Percentiles rank a stretch among this genome's conserved stretches.
Evolutionary conservation across 345 rosid genomes (phyloP).

Genomic region (Geranium brycei): DNA sequence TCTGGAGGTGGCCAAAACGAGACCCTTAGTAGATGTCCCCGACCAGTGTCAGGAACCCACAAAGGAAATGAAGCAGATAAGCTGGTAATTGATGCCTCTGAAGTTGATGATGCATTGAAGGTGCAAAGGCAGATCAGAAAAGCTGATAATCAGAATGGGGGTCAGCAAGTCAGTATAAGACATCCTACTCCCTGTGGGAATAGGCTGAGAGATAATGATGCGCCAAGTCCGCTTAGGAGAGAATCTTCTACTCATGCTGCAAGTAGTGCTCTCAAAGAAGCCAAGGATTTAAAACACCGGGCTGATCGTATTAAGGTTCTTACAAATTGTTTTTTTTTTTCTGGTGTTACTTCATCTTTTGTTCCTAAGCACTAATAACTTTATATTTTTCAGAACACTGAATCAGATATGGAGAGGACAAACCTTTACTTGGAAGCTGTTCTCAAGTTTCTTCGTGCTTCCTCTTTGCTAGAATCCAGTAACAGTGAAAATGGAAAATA

Average conservation of each 20-base stretch:
- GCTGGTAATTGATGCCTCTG: conserved; percentile 19
- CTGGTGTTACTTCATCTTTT: neutral
- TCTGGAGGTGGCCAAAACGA: conserved; percentile 29
- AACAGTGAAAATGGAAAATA: conserved; percentile 26
- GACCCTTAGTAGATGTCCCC: conserved; percentile 15
- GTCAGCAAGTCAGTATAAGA: conserved; percentile 10
- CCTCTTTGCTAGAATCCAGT: conserved; percentile 48
- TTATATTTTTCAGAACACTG: conserved; percentile 25
- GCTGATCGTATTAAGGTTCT: conserved; percentile 60
- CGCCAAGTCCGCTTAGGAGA: conserved; percentile 19
- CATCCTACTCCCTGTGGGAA: conserved; percentile 10
- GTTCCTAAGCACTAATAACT: neutral
- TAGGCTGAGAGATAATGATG: conserved; percentile 17
- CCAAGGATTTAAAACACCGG: conserved; percentile 33
- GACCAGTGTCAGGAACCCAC: conserved; percentile 19
- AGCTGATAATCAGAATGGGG: conserved; percentile 20
- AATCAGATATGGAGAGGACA: conserved; percentile 44
- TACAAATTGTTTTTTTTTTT: neutral
- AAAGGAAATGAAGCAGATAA: conserved; percentile 21
- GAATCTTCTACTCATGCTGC: conserved; percentile 32
- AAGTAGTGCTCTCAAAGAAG: conserved; percentile 36
- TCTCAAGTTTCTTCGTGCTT: conserved; percentile 59
- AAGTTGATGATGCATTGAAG: conserved; percentile 17
- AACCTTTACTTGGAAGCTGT: conserved; percentile 62
- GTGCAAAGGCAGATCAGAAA: conserved; percentile 17